Conservation (phyloP, 371 early-diverging fungal genomes). For the Funneliformis caledonium region DNA sequence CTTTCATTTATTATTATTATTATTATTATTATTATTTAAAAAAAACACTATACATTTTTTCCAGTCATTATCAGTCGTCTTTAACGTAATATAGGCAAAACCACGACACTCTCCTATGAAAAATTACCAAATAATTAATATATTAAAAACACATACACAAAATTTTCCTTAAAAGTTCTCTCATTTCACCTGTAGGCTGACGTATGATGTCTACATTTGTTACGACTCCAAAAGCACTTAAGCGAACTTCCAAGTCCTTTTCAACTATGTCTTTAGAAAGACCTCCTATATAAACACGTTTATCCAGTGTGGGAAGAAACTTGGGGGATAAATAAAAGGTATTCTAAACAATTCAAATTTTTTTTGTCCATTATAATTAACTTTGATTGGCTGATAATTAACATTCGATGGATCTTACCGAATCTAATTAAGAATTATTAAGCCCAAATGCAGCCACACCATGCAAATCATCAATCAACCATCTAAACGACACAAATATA, state of each 20-base stretch:
- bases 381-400: not conserved
- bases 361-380: not conserved
- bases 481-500: not conserved
- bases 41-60: slow-evolving; percentile 55
- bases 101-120: slow-evolving; percentile 65
- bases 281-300: slow-evolving; percentile 80
- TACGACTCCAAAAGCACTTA: slow-evolving; percentile 73
- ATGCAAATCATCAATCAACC: not conserved
- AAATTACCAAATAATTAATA: not conserved
- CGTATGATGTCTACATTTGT: slow-evolving; percentile 57
- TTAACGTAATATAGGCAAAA: slow-evolving; percentile 73
- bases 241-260: slow-evolving; percentile 65
- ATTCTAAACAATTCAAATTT: not conserved
- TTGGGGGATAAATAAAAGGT: not conserved
- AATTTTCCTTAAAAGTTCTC: too few species aligned
- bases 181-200: slow-evolving; percentile 46
- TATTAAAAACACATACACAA: not conserved
- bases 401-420: not conserved
- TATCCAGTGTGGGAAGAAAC: not conserved
- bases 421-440: not conserved
- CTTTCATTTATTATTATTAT: too few species aligned
- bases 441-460: not conserved
- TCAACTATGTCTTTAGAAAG: slow-evolving; percentile 62
- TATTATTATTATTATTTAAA: too few species aligned
- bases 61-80: slow-evolving; percentile 70